Evolutionary conservation across 495 filamentous ascomycete species (phyloP).

Genomic region (Pseudomonodictys pantanalensis): DNA sequence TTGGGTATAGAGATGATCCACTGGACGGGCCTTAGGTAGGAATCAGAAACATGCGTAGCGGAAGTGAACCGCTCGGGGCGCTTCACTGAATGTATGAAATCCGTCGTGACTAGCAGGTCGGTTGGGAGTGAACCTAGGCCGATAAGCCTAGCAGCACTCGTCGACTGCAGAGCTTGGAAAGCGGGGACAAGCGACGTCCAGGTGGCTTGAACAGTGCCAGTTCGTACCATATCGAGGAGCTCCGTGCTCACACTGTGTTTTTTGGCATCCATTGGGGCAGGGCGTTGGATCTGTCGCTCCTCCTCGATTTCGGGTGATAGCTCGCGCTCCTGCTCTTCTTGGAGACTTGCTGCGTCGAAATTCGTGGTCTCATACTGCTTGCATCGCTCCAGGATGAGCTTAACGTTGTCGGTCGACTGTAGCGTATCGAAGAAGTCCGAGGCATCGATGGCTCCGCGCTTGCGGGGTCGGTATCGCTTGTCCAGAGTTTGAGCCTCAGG

Average conservation of each 20-base stretch:
- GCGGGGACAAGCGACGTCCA: slow-evolving; percentile 48
- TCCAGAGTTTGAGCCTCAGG: slow-evolving; percentile 48
- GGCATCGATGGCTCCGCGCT: slow-evolving; percentile 2
- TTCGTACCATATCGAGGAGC: slow-evolving; percentile 44
- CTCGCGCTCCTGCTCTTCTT: slow-evolving; percentile 72
- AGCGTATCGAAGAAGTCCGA: no score
- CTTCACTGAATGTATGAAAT: slow-evolving; percentile 56
- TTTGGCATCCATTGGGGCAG: slow-evolving; percentile 40
- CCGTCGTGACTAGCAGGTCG: slow-evolving; percentile 52
- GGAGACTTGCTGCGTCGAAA: slow-evolving; percentile 44
- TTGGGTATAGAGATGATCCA: slow-evolving; percentile 56
- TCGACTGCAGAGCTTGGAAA: slow-evolving; percentile 46
- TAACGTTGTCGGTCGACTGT: slow-evolving; percentile 27
- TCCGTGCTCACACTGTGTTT: slow-evolving; percentile 49
- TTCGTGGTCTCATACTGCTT: slow-evolving; percentile 44
- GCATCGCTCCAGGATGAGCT: slow-evolving; percentile 45
- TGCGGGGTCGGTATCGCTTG: slow-evolving; percentile 40
- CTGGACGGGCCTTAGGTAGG: slow-evolving; percentile 56
- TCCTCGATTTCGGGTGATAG: slow-evolving; percentile 61
- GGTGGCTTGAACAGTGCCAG: slow-evolving; percentile 24
- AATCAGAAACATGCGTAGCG: slow-evolving; percentile 41
- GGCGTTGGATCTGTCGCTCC: slow-evolving; percentile 55
- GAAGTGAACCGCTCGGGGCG: not conserved
- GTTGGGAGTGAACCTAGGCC: slow-evolving; percentile 42
- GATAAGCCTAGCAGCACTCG: slow-evolving; percentile 41